Evolutionary conservation across 768 basidiomycete genomes (phyloP).

Genomic region (Filobasidium floriforme): DNA sequence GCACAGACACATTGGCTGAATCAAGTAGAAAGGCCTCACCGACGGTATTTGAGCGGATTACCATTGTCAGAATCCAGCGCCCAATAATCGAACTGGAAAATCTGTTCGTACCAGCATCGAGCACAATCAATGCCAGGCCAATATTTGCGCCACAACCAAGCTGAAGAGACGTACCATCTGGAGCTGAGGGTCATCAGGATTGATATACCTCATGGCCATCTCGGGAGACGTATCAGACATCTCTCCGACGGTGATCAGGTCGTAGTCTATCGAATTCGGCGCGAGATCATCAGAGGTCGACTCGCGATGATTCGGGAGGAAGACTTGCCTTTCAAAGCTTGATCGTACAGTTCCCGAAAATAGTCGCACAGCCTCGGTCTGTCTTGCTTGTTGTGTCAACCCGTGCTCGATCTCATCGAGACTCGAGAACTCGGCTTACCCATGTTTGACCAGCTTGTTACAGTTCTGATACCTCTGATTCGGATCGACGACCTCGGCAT

Average conservation of each 20-base stretch:
- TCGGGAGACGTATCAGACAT: neutral
- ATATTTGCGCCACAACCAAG: neutral
- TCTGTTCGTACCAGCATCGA: neutral
- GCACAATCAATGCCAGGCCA: neutral
- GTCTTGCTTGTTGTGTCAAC: no score
- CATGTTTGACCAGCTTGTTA: neutral
- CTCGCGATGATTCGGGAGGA: no score
- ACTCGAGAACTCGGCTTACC: neutral
- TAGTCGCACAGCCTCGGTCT: neutral
- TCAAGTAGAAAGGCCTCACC: neutral
- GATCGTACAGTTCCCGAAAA: neutral
- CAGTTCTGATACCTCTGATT: neutral
- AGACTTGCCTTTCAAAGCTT: neutral
- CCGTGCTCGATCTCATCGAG: no score
- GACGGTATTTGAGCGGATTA: neutral
- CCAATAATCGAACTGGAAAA: neutral
- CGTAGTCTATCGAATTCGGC: neutral
- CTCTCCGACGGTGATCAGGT: conserved; percentile 3
- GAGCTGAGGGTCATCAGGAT: neutral
- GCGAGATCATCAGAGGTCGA: no score
- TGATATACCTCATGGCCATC: neutral
- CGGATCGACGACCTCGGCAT: neutral
- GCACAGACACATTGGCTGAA: no score
- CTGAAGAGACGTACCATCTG: neutral
- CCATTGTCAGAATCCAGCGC: neutral